phyloP scores from a whole-genome alignment of 805 yeast genomes.

The Pichia paraexigua region DNA sequence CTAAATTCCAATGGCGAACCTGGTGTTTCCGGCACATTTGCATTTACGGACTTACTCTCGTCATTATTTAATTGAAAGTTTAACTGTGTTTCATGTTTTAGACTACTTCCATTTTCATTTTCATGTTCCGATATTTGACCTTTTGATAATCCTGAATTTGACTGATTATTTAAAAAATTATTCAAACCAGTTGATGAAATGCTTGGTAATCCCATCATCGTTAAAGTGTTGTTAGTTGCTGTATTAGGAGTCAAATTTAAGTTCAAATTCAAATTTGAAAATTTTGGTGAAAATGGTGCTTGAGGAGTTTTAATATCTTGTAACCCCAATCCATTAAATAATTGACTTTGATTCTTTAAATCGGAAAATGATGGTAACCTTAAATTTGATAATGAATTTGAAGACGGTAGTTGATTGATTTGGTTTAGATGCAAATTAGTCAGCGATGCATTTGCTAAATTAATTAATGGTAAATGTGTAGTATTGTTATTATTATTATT shows the following conservation, averaged over 20 bases:
- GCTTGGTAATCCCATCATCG: constrained; percentile 1
- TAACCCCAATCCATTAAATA: background rate
- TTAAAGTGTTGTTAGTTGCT: background rate
- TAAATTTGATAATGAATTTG: constrained; percentile 4
- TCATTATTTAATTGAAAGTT: background rate
- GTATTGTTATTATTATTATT: background rate
- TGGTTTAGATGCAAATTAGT: constrained; percentile 2
- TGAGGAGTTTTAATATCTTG: constrained; percentile 2
- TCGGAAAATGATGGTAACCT: constrained; percentile 12
- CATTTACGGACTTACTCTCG: background rate
- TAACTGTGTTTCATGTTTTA: background rate
- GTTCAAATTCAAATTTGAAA: background rate
- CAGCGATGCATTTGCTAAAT: constrained; percentile 7
- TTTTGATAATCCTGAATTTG: background rate
- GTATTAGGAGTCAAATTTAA: background rate
- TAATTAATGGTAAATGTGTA: constrained; percentile 3
- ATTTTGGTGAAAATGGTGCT: constrained; percentile 5
- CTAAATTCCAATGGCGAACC: constrained; percentile 12
- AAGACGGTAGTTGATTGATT: constrained; percentile 3
- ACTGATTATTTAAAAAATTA: background rate
- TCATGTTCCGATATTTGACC: background rate
- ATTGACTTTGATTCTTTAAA: constrained; percentile 3
- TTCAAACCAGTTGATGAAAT: constrained; percentile 4
- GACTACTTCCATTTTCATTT: background rate
- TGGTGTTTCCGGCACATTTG: constrained; percentile 4